Evolutionary conservation across 2,329 filamentous ascomycete species (phyloP).

Genomic region (Huntiella abstrusa): DNA sequence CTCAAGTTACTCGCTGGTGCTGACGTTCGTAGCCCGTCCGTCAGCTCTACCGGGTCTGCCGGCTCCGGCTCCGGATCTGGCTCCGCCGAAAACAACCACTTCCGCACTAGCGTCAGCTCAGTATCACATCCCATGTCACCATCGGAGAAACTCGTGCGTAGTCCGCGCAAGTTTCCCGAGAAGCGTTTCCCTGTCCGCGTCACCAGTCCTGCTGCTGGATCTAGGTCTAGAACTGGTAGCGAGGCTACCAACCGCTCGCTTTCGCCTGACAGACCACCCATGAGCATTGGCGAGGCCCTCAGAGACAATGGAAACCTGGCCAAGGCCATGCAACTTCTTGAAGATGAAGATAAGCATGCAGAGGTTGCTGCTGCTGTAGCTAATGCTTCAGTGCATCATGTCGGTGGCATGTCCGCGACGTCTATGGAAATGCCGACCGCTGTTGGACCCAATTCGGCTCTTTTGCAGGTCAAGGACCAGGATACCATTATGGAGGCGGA

Average conservation of each 20-base stretch:
- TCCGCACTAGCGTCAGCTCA: slow-evolving; percentile 12
- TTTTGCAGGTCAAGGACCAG: slow-evolving; percentile 3
- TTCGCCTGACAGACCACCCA: slow-evolving; percentile 15
- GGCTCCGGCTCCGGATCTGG: slow-evolving; percentile 8
- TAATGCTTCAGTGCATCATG: slow-evolving; percentile 9
- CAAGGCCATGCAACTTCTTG: slow-evolving; percentile 42
- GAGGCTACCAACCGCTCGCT: slow-evolving; percentile 8
- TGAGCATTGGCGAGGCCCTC: slow-evolving; percentile 34
- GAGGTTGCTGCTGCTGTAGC: neutral
- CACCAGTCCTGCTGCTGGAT: slow-evolving; percentile 17
- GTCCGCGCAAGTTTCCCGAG: slow-evolving; percentile 31
- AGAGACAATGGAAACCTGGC: slow-evolving; percentile 36
- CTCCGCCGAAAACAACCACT: slow-evolving; percentile 8
- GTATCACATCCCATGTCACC: slow-evolving; percentile 12
- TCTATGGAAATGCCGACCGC: slow-evolving; percentile 16
- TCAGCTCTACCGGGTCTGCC: slow-evolving; percentile 14
- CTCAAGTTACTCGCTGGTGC: slow-evolving; percentile 32
- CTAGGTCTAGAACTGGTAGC: slow-evolving; percentile 9
- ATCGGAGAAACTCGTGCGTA: slow-evolving; percentile 19
- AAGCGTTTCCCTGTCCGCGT: slow-evolving; percentile 44
- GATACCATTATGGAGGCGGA: slow-evolving; percentile 15
- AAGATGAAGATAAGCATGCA: slow-evolving; percentile 26
- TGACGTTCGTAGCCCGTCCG: slow-evolving; percentile 12
- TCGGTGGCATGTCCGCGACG: slow-evolving; percentile 15
- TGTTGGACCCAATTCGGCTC: neutral